phyloP scores from a whole-genome alignment of 495 filamentous ascomycete species.

The Lasiosphaeria hispida region DNA sequence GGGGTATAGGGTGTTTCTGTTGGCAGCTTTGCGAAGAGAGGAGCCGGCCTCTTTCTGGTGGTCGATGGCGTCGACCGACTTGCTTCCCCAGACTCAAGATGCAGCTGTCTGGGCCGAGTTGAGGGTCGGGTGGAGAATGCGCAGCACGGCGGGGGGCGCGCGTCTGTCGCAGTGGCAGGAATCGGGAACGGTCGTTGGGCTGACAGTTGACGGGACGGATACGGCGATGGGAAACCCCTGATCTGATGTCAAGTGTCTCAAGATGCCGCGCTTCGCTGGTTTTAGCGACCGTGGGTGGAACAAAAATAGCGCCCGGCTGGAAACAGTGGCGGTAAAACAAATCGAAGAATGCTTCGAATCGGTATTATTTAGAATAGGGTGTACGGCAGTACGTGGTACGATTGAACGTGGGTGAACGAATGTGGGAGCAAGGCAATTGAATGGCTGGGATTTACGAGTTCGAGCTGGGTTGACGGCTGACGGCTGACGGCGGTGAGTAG shows the following conservation, averaged over 20 bases:
- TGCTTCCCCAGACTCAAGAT: neutral
- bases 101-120: neutral
- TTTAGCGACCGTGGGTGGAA: constrained; percentile 10
- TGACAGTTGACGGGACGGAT: constrained; percentile 18
- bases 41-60: constrained; percentile 11
- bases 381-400: neutral
- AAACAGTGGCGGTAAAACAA: constrained; percentile 1
- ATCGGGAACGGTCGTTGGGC: constrained; percentile 12
- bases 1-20: neutral
- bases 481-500: too few species aligned
- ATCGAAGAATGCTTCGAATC: neutral
- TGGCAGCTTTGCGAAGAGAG: constrained; percentile 6
- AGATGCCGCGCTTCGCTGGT: constrained; percentile 17
- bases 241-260: constrained; percentile 28
- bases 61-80: neutral
- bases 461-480: too few species aligned
- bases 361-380: neutral
- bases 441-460: too few species aligned
- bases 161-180: constrained; percentile 7
- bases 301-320: constrained; percentile 9
- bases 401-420: neutral
- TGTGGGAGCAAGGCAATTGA: too few species aligned
- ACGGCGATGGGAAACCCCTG: constrained; percentile 24
- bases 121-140: neutral
- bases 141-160: constrained; percentile 1